Conservation (phyloP, 163 green algal genomes). For the Scenedesmus sp. region DNA sequence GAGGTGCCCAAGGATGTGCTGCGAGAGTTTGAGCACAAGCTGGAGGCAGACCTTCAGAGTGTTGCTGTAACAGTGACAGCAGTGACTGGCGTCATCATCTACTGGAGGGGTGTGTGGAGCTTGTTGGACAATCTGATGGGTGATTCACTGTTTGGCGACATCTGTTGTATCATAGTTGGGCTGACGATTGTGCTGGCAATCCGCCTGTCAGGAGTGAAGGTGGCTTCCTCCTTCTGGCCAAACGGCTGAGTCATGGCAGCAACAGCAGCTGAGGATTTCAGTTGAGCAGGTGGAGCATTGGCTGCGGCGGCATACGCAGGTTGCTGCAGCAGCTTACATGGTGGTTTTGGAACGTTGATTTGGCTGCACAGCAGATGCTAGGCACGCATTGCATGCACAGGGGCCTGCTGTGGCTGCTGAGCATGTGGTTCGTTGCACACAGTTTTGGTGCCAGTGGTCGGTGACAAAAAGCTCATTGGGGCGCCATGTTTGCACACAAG, state of each 20-base stretch:
- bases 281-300: too few species aligned
- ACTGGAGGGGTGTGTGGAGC: slow-evolving; percentile 76
- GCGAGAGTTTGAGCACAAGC: slow-evolving; percentile 67
- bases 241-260: slow-evolving; percentile 35
- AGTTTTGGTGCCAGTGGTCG: not conserved
- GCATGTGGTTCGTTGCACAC: not conserved
- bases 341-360: not conserved
- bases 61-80: slow-evolving; percentile 69
- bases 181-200: slow-evolving; percentile 63
- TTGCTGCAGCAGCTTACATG: not conserved
- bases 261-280: not conserved
- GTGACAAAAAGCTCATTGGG: too few species aligned
- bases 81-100: slow-evolving; percentile 77
- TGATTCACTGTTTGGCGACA: slow-evolving; percentile 61
- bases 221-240: slow-evolving; percentile 62
- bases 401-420: not conserved
- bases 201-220: slow-evolving; percentile 58
- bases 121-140: slow-evolving; percentile 63
- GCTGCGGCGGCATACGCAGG: not conserved
- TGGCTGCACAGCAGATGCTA: not conserved
- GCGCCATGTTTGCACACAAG: not conserved
- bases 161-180: slow-evolving; percentile 63
- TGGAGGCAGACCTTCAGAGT: slow-evolving; percentile 60
- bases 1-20: slow-evolving; percentile 59
- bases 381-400: not conserved